Evolutionary conservation across 345 rosid genomes (phyloP).

Genomic region (Fremontodendron californicum): DNA sequence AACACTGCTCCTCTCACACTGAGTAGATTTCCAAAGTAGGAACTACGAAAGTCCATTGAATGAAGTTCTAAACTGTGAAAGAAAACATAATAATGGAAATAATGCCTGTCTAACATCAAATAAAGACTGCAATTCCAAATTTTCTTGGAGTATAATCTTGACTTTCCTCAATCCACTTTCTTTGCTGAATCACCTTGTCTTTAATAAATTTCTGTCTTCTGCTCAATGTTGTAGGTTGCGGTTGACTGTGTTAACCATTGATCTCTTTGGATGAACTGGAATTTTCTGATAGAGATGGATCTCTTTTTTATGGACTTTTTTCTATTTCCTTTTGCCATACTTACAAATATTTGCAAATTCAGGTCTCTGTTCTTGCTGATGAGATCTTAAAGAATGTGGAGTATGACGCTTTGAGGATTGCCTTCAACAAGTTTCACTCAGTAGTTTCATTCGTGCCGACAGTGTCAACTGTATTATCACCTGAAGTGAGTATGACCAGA

Average conservation of each 20-base stretch:
- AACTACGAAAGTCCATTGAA: background rate
- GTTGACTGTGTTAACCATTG: background rate
- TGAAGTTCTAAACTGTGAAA: background rate
- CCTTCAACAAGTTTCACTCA: constrained; percentile 87
- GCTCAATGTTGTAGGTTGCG: background rate
- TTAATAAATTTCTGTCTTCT: background rate
- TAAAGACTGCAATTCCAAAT: background rate
- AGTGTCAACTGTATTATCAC: constrained; percentile 77
- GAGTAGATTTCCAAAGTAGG: background rate
- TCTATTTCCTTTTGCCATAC: constrained; percentile 44
- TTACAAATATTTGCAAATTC: constrained; percentile 18
- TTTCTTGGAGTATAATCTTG: background rate
- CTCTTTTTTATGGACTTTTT: background rate
- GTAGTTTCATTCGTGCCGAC: constrained; percentile 77
- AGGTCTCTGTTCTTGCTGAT: constrained; percentile 97
- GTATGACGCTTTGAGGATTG: constrained; percentile 81
- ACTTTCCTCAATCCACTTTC: background rate
- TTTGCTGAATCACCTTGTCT: background rate
- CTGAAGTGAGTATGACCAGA: constrained; percentile 79
- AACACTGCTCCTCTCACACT: background rate
- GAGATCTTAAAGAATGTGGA: constrained; percentile 93
- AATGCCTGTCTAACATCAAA: background rate
- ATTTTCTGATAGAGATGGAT: background rate
- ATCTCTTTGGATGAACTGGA: background rate
- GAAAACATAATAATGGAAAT: background rate